Conservation (phyloP, 352 stramenopile species). For the Pythium coloratum region DNA sequence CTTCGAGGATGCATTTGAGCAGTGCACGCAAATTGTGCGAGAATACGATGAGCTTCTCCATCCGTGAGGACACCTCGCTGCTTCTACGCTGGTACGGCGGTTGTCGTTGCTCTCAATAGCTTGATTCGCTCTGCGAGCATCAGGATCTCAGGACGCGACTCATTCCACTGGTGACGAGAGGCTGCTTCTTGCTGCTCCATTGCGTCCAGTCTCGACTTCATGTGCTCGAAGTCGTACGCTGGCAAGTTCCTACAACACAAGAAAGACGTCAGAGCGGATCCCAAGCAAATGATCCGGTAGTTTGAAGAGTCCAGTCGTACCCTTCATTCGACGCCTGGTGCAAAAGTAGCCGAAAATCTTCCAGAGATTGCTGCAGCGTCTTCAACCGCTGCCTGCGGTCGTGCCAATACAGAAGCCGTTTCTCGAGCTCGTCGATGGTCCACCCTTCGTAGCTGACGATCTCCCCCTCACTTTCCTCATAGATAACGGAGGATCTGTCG, state of each 20-base stretch:
- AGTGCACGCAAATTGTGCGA: conserved; percentile 36
- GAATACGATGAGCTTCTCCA: conserved; percentile 43
- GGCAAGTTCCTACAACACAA: conserved; percentile 8
- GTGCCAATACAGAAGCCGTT: conserved; percentile 24
- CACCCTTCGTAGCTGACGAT: neutral
- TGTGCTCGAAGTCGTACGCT: conserved; percentile 14
- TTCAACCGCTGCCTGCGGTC: conserved; percentile 18
- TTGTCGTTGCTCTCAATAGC: conserved; percentile 1
- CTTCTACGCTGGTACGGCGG: neutral
- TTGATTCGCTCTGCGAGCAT: conserved; percentile 30
- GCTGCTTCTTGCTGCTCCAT: conserved; percentile 28
- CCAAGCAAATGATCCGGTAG: neutral
- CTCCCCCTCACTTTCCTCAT: neutral
- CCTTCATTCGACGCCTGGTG: conserved; percentile 18
- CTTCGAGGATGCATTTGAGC: conserved; percentile 47
- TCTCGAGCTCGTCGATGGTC: conserved; percentile 25
- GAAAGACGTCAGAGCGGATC: neutral
- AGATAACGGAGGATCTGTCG: neutral
- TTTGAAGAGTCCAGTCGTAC: conserved; percentile 7
- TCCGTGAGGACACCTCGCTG: neutral
- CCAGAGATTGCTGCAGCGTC: conserved; percentile 24
- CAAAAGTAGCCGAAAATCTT: conserved; percentile 22
- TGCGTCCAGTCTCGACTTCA: conserved; percentile 13
- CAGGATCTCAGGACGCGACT: conserved; percentile 28
- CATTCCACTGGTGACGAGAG: conserved; percentile 18